These are phyloP conservation scores for Chlorella sp. DNA, from an alignment of 139 green algal species.

Conservation along the genomic window DNA sequence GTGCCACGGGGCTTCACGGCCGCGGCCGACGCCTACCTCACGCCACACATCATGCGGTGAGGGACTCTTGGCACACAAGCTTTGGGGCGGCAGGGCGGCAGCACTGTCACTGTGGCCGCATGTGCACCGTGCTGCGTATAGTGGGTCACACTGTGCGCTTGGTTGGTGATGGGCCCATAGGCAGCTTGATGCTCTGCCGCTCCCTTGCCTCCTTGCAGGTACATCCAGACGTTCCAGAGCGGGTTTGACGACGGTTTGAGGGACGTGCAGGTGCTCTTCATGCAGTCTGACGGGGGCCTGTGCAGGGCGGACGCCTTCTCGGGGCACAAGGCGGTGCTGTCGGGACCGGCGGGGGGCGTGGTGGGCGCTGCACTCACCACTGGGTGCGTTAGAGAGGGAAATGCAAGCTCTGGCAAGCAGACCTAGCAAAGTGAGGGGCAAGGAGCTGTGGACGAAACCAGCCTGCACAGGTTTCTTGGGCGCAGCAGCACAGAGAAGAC, in stretches of 20 bases:
- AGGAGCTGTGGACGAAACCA: too few relatives aligned
- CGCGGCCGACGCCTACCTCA: slow-evolving; percentile 93
- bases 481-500: too few relatives aligned
- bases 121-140: neutral
- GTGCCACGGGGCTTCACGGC: slow-evolving; percentile 95
- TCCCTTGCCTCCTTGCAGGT: slow-evolving; percentile 20
- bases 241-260: slow-evolving; percentile 80
- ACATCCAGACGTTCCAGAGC: slow-evolving; percentile 57
- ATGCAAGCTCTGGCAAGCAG: too few relatives aligned
- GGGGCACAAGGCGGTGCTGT: slow-evolving; percentile 92
- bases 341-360: slow-evolving; percentile 84
- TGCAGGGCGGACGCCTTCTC: slow-evolving; percentile 67
- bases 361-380: slow-evolving; percentile 87
- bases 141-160: neutral
- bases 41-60: slow-evolving; percentile 80
- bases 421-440: too few relatives aligned
- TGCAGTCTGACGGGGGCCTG: slow-evolving; percentile 88
- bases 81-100: too few relatives aligned
- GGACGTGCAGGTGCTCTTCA: slow-evolving; percentile 70
- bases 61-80: slow-evolving; percentile 2
- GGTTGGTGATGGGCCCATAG: too few relatives aligned
- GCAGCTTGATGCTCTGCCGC: too few relatives aligned
- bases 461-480: too few relatives aligned
- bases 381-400: slow-evolving; percentile 52
- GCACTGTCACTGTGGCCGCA: too few relatives aligned